A percentile compares a stretch with the other conserved stretches of the same genome.
Evolutionary conservation across 495 filamentous ascomycete species (phyloP).

Genomic region (Glarea lozoyensis): DNA sequence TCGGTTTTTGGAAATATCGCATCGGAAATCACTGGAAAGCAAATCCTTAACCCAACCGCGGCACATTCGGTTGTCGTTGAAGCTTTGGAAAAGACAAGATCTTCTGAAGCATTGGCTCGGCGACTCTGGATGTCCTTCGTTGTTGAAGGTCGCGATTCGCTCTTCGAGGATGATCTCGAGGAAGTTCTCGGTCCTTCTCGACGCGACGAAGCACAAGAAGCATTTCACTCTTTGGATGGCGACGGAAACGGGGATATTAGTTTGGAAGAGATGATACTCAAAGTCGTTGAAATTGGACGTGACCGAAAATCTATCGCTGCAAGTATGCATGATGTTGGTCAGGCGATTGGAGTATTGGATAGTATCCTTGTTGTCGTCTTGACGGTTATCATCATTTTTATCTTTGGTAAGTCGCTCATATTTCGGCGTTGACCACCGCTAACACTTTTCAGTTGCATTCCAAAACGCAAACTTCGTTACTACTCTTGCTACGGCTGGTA

Average conservation of each 20-base stretch:
- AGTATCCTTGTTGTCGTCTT: constrained; percentile 71
- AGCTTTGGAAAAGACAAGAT: constrained; percentile 72
- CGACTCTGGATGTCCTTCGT: constrained; percentile 99
- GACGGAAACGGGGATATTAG: constrained; percentile 91
- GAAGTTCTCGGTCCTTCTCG: constrained; percentile 77
- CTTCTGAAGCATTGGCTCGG: constrained; percentile 79
- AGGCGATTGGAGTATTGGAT: constrained; percentile 86
- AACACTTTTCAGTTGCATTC: constrained; percentile 45
- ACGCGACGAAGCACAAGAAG: constrained; percentile 69
- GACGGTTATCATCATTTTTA: constrained; percentile 69
- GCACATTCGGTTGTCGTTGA: constrained; percentile 75
- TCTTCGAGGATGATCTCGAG: constrained; percentile 71
- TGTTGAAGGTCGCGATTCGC: constrained; percentile 71
- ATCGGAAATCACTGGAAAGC: constrained; percentile 86
- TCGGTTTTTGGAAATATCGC: constrained; percentile 91
- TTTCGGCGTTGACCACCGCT: constrained; percentile 14
- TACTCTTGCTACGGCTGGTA: constrained; percentile 88
- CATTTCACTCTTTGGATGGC: constrained; percentile 68
- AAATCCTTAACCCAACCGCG: constrained; percentile 83
- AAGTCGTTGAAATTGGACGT: constrained; percentile 71
- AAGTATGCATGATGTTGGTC: constrained; percentile 95
- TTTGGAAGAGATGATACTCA: constrained; percentile 91
- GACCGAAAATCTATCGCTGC: constrained; percentile 76
- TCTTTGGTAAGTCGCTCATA: constrained; percentile 55
- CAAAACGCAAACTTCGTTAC: constrained; percentile 76